phyloP scores from a whole-genome alignment of 169 alveolate genomes.

The Sarcocystis neurona region DNA sequence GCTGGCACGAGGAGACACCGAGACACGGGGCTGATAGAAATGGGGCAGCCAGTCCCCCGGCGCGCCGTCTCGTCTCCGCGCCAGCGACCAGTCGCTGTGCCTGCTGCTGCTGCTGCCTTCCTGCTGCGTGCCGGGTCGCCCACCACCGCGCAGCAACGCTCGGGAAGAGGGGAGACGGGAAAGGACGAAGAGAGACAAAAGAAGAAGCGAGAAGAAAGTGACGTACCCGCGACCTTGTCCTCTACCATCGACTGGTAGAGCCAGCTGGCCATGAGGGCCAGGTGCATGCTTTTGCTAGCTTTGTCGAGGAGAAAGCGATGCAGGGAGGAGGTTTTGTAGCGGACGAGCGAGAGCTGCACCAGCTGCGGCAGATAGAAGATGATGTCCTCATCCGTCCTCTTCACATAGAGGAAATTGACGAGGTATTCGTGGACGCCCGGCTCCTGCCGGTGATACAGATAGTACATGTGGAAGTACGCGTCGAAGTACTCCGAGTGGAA shows the following conservation, averaged over 20 bases:
- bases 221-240: slow-evolving; percentile 73
- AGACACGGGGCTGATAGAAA: too few species aligned
- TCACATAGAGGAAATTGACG: slow-evolving; percentile 85
- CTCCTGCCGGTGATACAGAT: slow-evolving; percentile 84
- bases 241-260: slow-evolving; percentile 82
- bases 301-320: slow-evolving; percentile 77
- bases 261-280: slow-evolving; percentile 88
- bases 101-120: not conserved
- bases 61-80: not conserved
- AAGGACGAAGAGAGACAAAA: too few species aligned
- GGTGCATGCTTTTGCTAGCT: slow-evolving; percentile 85
- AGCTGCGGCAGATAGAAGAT: slow-evolving; percentile 61
- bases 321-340: slow-evolving; percentile 42
- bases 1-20: too few species aligned
- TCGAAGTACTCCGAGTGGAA: slow-evolving; percentile 89
- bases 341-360: slow-evolving; percentile 31
- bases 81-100: not conserved
- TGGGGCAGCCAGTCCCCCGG: not conserved
- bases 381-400: slow-evolving; percentile 67
- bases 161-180: too few species aligned
- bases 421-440: slow-evolving; percentile 89
- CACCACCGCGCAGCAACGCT: too few species aligned
- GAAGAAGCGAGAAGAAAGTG: too few species aligned
- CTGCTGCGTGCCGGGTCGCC: too few species aligned
- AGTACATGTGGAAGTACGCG: slow-evolving; percentile 85